phyloP scores from a whole-genome alignment of 1,284 basidiomycete genomes.

The Ceratobasidium sp. region DNA sequence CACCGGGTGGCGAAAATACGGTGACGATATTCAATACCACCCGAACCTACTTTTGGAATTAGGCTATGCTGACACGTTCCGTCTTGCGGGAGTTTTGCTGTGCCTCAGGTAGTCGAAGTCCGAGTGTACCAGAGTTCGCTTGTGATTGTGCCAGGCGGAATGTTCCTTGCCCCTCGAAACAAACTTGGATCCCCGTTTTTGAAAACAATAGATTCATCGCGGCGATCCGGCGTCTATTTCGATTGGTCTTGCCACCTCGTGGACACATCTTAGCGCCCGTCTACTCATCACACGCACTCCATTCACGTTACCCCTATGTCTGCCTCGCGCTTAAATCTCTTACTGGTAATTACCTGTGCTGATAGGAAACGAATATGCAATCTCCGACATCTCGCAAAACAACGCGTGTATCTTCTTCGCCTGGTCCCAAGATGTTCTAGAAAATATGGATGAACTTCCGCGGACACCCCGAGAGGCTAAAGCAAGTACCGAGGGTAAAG shows the following conservation, averaged over 20 bases:
- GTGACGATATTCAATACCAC: neutral
- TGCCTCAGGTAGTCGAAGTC: conserved; percentile 83
- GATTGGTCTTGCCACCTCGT: neutral
- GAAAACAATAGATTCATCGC: neutral
- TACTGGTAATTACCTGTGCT: neutral
- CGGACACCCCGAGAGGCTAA: neutral
- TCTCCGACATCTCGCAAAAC: conserved; percentile 86
- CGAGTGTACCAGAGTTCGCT: conserved; percentile 83
- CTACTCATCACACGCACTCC: neutral
- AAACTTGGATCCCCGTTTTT: conserved; percentile 51
- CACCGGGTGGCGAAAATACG: too few relatives aligned
- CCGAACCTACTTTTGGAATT: neutral
- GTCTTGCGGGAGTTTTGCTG: conserved; percentile 83
- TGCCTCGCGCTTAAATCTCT: neutral
- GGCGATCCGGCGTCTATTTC: neutral
- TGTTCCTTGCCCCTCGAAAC: conserved; percentile 93
- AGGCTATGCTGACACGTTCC: neutral
- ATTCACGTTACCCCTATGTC: neutral
- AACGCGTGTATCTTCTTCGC: conserved; percentile 88
- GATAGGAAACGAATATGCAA: conserved; percentile 88
- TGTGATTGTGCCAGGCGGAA: conserved; percentile 82
- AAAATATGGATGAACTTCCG: conserved; percentile 57
- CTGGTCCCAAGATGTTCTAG: conserved; percentile 79
- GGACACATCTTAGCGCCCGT: neutral
- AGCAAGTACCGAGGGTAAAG: neutral